These are phyloP conservation scores for Suillus occidentalis DNA, from an alignment of 768 basidiomycete genomes.

Conservation along the genomic window DNA sequence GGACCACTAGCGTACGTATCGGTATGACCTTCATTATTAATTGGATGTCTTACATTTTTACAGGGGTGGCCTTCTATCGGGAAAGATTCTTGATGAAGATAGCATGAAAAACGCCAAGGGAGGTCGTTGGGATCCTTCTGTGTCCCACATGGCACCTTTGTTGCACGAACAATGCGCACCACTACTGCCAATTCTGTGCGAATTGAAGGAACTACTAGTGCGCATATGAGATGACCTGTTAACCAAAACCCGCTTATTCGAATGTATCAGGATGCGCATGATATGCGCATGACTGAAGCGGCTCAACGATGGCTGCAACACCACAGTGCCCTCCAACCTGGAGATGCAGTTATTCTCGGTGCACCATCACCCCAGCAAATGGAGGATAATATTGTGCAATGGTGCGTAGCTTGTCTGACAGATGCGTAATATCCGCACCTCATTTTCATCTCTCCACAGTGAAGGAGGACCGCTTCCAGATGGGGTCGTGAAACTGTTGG, in stretches of 20 bases:
- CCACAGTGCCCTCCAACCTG: constrained; percentile 20
- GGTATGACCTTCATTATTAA: not conserved
- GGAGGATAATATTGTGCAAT: constrained; percentile 22
- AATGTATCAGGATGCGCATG: constrained; percentile 12
- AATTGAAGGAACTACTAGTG: constrained; percentile 17
- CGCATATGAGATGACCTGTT: not conserved
- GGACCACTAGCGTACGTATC: constrained; percentile 16
- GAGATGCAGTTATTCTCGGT: constrained; percentile 38
- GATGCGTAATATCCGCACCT: too few species aligned
- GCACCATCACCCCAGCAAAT: constrained; percentile 37
- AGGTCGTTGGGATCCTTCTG: constrained; percentile 20
- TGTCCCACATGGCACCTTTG: constrained; percentile 5
- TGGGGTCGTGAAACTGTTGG: constrained; percentile 12
- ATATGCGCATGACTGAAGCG: constrained; percentile 13
- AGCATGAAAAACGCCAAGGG: constrained; percentile 13
- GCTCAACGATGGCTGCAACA: constrained; percentile 18
- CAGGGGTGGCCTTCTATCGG: constrained; percentile 18
- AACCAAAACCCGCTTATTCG: not conserved
- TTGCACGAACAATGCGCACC: constrained; percentile 15
- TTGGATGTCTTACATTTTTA: not conserved
- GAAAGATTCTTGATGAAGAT: constrained; percentile 14
- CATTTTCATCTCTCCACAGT: constrained; percentile 10
- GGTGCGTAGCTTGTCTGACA: constrained; percentile 13
- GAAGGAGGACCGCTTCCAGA: constrained; percentile 18
- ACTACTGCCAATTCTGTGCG: constrained; percentile 13